Evolutionary conservation across 2,329 filamentous ascomycete species (phyloP).

Genomic region (Fusarium coicis): DNA sequence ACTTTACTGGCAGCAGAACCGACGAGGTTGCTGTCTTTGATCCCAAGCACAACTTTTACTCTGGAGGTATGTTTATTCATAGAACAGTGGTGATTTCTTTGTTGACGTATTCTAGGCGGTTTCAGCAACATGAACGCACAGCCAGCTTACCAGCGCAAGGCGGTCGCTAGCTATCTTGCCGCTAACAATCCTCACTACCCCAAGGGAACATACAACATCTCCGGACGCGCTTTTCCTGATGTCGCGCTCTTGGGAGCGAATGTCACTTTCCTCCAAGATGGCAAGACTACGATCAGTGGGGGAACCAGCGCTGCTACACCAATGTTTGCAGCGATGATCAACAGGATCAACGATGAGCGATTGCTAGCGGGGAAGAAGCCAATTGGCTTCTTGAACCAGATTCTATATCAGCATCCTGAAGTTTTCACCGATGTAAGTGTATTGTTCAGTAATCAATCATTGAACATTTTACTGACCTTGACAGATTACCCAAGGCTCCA

Average conservation of each 20-base stretch:
- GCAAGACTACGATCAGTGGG: neutral
- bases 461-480: neutral
- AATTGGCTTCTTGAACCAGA: neutral
- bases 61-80: neutral
- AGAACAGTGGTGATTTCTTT: too few species aligned
- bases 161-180: neutral
- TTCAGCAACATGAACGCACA: neutral
- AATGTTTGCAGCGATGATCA: neutral
- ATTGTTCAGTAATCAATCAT: fast-evolving
- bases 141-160: neutral
- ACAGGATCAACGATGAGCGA: neutral
- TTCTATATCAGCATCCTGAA: neutral
- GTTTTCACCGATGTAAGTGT: neutral
- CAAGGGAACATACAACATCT: slow-evolving; percentile 2
- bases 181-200: neutral
- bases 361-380: neutral
- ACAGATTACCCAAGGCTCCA: neutral
- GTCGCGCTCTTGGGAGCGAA: neutral
- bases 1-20: neutral
- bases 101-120: neutral
- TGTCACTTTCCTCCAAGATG: neutral
- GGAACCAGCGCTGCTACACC: neutral
- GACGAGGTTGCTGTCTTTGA: neutral
- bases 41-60: slow-evolving; percentile 10
- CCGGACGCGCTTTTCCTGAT: neutral